Base-by-base conservation (phyloP, 805 yeast genomes). In the Candida ficus region DNA sequence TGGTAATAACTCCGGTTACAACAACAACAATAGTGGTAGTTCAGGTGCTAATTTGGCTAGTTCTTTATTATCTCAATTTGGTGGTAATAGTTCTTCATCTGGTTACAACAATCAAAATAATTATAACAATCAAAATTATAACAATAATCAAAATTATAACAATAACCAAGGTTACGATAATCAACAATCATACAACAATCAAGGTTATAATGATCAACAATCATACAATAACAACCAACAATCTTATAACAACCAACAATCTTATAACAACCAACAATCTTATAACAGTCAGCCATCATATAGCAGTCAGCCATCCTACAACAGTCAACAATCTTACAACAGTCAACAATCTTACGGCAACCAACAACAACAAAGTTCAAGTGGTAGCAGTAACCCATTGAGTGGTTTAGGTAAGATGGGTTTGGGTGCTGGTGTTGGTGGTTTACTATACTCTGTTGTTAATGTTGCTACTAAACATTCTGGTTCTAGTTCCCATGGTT, bases 51-150 rank as follows among this genome's bases (percentile, higher is more conserved):
- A n/a, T 7, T 17, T 43, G 3, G 39, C 26, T 7, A 14, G 43
- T 19, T 21, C 43, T n/a, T 19, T 45, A 7, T 20, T 46, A 6
- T 43, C 49, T 7, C 40, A 39, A 17, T 43, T 45, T 31, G 35
- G 47, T 30, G 45, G 50, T 18, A 14, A 28, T n/a, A 29, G 35
- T 16, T 26, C n/a, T n/a, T n/a, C n/a, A n/a, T n/a, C 36, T n/a
- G 19, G 18, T 17, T 11, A n/a, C 12, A 32, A 31, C 30, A 39
- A 29, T 26, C 17, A 28, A 11, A 33, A 26, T 26, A 19, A 34
- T 18, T 16, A 33, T 23, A 33, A 17, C 29, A 34, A 34, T 10
- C 13, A 34, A 10, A 17, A 17, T 13, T 7, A 17, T 20, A 35
- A 35, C 29, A 35, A 25, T 25, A 18, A 19, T 11, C 9, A 30